Evolutionary conservation across 768 basidiomycete genomes (phyloP).

Genomic region (Dendrothele bispora): DNA sequence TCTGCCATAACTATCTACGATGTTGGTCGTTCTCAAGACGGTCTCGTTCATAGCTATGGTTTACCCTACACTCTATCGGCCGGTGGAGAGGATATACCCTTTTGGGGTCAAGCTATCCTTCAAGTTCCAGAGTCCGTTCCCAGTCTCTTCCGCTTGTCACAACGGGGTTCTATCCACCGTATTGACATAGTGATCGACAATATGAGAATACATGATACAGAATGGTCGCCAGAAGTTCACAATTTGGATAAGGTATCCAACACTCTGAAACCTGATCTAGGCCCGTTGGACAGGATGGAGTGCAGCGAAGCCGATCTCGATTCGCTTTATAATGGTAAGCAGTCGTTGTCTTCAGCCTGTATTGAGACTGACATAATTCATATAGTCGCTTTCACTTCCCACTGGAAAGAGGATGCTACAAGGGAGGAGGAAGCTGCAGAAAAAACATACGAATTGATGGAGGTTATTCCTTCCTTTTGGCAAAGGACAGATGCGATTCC

Average conservation of each 20-base stretch:
- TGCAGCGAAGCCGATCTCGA: constrained; percentile 49
- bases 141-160: constrained; percentile 45
- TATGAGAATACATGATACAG: constrained; percentile 11
- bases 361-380: constrained; percentile 1
- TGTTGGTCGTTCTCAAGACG: constrained; percentile 41
- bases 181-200: constrained; percentile 31
- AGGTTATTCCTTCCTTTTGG: constrained; percentile 57
- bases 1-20: constrained; percentile 65
- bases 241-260: constrained; percentile 29
- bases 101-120: constrained; percentile 33
- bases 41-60: constrained; percentile 43
- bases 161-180: constrained; percentile 45
- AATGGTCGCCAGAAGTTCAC: constrained; percentile 41
- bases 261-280: constrained; percentile 33
- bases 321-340: constrained; percentile 56
- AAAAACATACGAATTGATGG: constrained; percentile 47
- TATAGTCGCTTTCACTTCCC: constrained; percentile 40
- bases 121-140: constrained; percentile 15
- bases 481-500: constrained; percentile 45
- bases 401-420: constrained; percentile 23
- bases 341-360: neutral
- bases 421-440: constrained; percentile 36
- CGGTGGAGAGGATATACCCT: neutral
- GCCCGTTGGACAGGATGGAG: constrained; percentile 45
- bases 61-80: constrained; percentile 37